phyloP scores from a whole-genome alignment of 495 filamentous ascomycete genomes.

The Xylaria curta region DNA sequence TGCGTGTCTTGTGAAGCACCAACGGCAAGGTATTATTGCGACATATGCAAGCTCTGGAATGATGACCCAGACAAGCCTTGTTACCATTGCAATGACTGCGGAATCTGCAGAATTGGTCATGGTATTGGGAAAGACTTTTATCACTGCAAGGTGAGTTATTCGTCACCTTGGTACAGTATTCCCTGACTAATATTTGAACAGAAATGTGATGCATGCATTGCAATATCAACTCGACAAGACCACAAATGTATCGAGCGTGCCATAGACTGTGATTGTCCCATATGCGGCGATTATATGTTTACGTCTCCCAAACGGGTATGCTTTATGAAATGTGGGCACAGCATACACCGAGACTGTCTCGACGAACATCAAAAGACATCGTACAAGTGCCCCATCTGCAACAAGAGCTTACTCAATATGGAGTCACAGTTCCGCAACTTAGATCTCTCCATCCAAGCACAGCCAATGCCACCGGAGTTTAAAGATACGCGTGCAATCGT shows the following conservation, averaged over 20 bases:
- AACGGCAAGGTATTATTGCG: constrained; percentile 92
- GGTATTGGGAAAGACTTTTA: constrained; percentile 96
- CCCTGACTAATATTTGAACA: constrained; percentile 36
- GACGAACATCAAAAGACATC: constrained; percentile 82
- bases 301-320: constrained; percentile 88
- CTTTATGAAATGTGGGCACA: constrained; percentile 95
- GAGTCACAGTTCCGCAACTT: constrained; percentile 91
- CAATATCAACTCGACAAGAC: constrained; percentile 73
- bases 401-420: constrained; percentile 94
- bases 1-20: constrained; percentile 78
- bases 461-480: constrained; percentile 91
- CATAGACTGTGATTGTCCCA: constrained; percentile 96
- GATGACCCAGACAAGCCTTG: constrained; percentile 89
- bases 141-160: constrained; percentile 84
- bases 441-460: constrained; percentile 80
- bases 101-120: constrained; percentile 89
- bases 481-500: constrained; percentile 79
- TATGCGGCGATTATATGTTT: constrained; percentile 97
- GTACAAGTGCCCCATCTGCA: constrained; percentile 95
- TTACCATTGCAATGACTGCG: constrained; percentile 96
- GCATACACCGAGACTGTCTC: constrained; percentile 89
- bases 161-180: not conserved
- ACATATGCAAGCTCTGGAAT: constrained; percentile 96
- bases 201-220: constrained; percentile 91
- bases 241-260: constrained; percentile 95